A percentile compares a stretch with the other conserved stretches of the same genome.
These are phyloP conservation scores for Phytophthora palmivora DNA, from an alignment of 352 stramenopile genomes.

Conservation along the genomic window DNA sequence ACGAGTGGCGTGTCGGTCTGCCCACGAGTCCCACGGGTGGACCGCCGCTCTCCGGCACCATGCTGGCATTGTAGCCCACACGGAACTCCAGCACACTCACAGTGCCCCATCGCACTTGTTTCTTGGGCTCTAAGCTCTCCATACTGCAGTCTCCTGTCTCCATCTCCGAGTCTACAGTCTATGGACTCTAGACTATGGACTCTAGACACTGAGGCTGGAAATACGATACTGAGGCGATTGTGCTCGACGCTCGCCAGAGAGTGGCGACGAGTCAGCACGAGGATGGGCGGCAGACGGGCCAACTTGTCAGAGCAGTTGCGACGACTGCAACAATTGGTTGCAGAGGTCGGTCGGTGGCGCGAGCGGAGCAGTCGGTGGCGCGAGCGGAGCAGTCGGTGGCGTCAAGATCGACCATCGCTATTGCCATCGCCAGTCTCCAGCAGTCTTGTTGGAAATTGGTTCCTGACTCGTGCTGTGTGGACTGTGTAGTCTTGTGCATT, in stretches of 20 bases:
- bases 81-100: slow-evolving; percentile 59
- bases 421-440: no score
- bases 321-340: slow-evolving; percentile 15
- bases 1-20: slow-evolving; percentile 39
- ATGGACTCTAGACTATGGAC: not conserved
- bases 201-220: no score
- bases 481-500: no score
- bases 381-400: slow-evolving; percentile 5
- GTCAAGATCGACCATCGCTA: no score
- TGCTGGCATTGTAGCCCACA: slow-evolving; percentile 58
- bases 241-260: slow-evolving; percentile 11
- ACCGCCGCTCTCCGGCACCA: slow-evolving; percentile 51
- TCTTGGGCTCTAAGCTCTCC: slow-evolving; percentile 19
- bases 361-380: no score
- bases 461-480: no score
- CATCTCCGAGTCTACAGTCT: slow-evolving; percentile 7
- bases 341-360: slow-evolving; percentile 4
- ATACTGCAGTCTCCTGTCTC: slow-evolving; percentile 9
- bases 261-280: slow-evolving; percentile 10
- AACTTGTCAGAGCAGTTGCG: slow-evolving; percentile 21
- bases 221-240: slow-evolving; percentile 25
- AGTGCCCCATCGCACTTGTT: slow-evolving; percentile 52
- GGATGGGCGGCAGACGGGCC: slow-evolving; percentile 12
- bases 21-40: slow-evolving; percentile 61
- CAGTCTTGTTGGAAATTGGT: no score